phyloP scores from a whole-genome alignment of 106 monocot genomes.

The Platanthera guangdongensis region DNA sequence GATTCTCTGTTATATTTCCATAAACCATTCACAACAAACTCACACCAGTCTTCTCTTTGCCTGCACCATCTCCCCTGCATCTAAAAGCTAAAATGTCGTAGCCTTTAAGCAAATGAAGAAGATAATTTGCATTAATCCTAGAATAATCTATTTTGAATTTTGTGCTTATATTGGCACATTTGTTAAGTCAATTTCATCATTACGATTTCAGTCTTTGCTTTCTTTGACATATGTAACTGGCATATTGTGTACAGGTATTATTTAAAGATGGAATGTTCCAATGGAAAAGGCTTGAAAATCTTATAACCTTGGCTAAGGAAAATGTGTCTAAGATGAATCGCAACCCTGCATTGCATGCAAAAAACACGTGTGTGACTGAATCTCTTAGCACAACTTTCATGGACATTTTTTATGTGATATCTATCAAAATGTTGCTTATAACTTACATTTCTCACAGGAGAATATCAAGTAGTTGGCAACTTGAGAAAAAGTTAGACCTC shows the following conservation, averaged over 20 bases:
- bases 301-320: conserved; percentile 93
- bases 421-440: conserved; percentile 1
- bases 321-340: conserved; percentile 84
- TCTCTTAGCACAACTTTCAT: neutral
- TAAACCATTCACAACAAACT: too few species aligned
- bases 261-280: conserved; percentile 98
- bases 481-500: conserved; percentile 73
- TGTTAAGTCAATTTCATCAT: neutral
- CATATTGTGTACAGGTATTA: conserved; percentile 44
- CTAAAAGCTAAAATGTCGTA: too few species aligned
- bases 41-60: too few species aligned
- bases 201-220: neutral
- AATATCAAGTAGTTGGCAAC: conserved; percentile 29
- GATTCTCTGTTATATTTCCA: too few species aligned
- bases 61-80: too few species aligned
- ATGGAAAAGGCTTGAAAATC: conserved; percentile 98
- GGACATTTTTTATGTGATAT: neutral
- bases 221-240: neutral
- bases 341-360: conserved; percentile 69
- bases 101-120: too few species aligned
- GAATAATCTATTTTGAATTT: too few species aligned
- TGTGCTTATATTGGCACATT: too few species aligned
- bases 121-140: too few species aligned
- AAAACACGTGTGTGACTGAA: conserved; percentile 37
- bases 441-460: conserved; percentile 21